Evolutionary conservation across 2,329 filamentous ascomycete genomes (phyloP).

Genomic region (Pseudonectria buxi): DNA sequence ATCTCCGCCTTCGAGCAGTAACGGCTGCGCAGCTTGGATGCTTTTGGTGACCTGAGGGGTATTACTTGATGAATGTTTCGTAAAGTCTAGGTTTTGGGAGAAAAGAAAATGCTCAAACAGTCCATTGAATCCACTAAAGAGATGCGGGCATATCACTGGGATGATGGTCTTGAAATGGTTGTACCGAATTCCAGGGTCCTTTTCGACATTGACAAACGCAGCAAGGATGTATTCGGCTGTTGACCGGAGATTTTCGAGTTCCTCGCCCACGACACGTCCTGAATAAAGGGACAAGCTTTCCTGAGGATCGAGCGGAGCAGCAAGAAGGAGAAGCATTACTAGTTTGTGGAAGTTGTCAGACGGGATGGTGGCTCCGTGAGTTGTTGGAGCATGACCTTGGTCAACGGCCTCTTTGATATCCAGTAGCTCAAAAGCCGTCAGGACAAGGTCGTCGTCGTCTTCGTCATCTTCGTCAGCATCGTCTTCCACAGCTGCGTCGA

Average conservation of each 20-base stretch:
- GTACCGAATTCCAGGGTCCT: constrained; percentile 56
- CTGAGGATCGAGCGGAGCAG: constrained; percentile 57
- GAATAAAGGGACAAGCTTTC: constrained; percentile 58
- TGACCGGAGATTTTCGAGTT: constrained; percentile 51
- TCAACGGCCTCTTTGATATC: constrained; percentile 57
- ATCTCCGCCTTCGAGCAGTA: constrained; percentile 46
- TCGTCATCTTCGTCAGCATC: constrained; percentile 39
- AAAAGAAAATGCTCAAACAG: constrained; percentile 73
- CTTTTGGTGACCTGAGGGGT: constrained; percentile 8
- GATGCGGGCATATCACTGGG: constrained; percentile 53
- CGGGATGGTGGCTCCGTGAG: constrained; percentile 62
- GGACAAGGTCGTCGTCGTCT: constrained; percentile 56
- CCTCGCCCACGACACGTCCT: constrained; percentile 46
- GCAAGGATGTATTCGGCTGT: constrained; percentile 60
- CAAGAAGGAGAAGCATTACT: constrained; percentile 61
- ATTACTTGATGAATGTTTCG: constrained; percentile 37
- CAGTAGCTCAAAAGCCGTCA: constrained; percentile 63
- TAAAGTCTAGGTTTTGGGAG: constrained; percentile 62
- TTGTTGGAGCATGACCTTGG: constrained; percentile 41
- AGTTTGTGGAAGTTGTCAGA: constrained; percentile 66
- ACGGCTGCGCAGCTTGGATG: constrained; percentile 35
- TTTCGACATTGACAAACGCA: constrained; percentile 59
- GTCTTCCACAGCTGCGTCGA: constrained; percentile 40
- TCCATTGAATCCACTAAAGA: constrained; percentile 61
- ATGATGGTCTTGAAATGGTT: constrained; percentile 54